phyloP scores from a whole-genome alignment of 169 alveolate species.

The Eimeria falciformis region DNA sequence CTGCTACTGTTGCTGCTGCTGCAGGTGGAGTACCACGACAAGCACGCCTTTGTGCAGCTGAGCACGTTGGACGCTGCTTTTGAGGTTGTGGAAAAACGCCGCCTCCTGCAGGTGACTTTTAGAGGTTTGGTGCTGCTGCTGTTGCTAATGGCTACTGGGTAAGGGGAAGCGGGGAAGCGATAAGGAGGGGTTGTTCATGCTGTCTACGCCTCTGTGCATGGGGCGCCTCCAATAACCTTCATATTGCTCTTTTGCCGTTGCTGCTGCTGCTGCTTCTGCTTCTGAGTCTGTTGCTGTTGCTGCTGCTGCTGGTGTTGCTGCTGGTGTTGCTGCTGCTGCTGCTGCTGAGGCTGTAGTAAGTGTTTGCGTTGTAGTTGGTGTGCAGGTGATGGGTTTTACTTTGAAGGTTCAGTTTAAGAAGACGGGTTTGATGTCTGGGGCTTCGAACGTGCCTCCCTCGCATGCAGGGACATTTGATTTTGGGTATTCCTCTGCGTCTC shows the following conservation, averaged over 20 bases:
- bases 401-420: slow-evolving; percentile 69
- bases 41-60: slow-evolving; percentile 71
- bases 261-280: background rate
- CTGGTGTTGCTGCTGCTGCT: background rate
- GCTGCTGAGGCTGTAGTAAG: background rate
- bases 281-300: background rate
- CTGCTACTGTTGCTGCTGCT: background rate
- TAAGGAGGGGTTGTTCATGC: background rate
- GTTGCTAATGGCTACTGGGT: background rate
- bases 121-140: background rate
- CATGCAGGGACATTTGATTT: background rate
- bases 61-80: slow-evolving; percentile 70
- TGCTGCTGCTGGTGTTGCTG: background rate
- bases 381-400: slow-evolving; percentile 46
- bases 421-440: slow-evolving; percentile 48
- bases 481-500: background rate
- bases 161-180: background rate
- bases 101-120: slow-evolving; percentile 37
- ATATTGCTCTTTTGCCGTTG: background rate
- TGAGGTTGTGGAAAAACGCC: slow-evolving; percentile 69
- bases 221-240: background rate
- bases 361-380: background rate
- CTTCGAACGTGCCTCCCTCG: background rate
- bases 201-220: background rate
- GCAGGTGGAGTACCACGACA: slow-evolving; percentile 67